Percentiles rank a stretch among this genome's conserved stretches.
phyloP scores from a whole-genome alignment of 345 rosid species.

The Aegle marmelos region DNA sequence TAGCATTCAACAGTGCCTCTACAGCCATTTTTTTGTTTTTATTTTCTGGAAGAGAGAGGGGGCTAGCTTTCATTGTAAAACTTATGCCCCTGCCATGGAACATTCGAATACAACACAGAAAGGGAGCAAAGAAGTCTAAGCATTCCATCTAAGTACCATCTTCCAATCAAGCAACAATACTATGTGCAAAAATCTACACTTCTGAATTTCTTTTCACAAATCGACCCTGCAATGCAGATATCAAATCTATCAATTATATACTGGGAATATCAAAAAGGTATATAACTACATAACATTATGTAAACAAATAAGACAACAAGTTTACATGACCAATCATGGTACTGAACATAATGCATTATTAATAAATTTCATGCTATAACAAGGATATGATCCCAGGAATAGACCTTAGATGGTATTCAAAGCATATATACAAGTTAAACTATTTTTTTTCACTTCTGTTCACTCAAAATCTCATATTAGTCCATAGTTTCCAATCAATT shows the following conservation, averaged over 20 bases:
- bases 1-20: neutral
- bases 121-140: neutral
- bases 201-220: slow-evolving; percentile 51
- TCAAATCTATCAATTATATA: neutral
- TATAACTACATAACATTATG: neutral
- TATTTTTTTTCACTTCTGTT: neutral
- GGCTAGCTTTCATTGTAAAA: neutral
- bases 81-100: neutral
- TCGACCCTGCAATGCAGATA: slow-evolving; percentile 44
- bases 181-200: neutral
- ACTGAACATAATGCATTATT: neutral
- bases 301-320: neutral
- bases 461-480: neutral
- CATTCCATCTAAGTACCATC: neutral
- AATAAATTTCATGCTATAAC: neutral
- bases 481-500: neutral
- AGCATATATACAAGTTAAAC: neutral
- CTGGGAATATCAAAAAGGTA: neutral
- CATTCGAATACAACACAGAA: neutral
- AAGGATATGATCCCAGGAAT: neutral
- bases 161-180: neutral
- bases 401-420: neutral
- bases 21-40: neutral
- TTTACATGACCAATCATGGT: neutral
- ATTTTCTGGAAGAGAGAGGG: neutral